Base-by-base conservation (phyloP, 768 basidiomycete species). In the Boletus sensibilis region DNA sequence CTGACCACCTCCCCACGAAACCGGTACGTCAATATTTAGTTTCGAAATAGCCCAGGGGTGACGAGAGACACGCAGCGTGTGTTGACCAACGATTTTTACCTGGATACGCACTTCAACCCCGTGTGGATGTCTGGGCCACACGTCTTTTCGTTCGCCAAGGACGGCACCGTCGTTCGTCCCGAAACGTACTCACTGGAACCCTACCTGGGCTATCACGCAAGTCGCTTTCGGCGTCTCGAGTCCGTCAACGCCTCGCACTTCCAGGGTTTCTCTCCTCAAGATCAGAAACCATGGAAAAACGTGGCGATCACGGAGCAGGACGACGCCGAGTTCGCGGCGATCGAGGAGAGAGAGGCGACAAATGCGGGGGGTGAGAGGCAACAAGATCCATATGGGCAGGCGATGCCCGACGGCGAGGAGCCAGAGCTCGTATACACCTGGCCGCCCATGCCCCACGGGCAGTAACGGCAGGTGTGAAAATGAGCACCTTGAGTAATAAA, bases 41-140 rank as follows among this genome's bases (percentile, higher is more conserved):
- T 18, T 23, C 5, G 14, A 20, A 23, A 25, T 4, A 3, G 16
- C 1, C 4, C 14, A 11, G 6, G 4, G 4, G 20, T 62, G 5
- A 63, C 35, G 13, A 33, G 4, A 16, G 9, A 20, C 21, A 46
- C 3, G 1, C 25, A 61, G 55, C 33, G 41, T 23, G 23, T 5
- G 14, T 31, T 11, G 16, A 40, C 56, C 35, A 25, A 18, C 0
- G 68, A 86, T 82, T 68, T 85, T 78, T 62, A 82, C 77, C 31
- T 75, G 68, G 58, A 83, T 78, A 34, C 76, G 70, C 54, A 81
- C 79, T 46, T 76, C 71, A 50, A 76, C 59, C 35, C 62, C 61
- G 27, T 75, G 68, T 27, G 82, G 78, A 65, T 20, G 46, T 29
- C 57, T 0, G 52, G 61, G 3, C 58, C 59, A 14, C 12, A 58